Evolutionary conservation across 2,329 filamentous ascomycete genomes (phyloP).

Genomic region (Endocalyx cinctus): DNA sequence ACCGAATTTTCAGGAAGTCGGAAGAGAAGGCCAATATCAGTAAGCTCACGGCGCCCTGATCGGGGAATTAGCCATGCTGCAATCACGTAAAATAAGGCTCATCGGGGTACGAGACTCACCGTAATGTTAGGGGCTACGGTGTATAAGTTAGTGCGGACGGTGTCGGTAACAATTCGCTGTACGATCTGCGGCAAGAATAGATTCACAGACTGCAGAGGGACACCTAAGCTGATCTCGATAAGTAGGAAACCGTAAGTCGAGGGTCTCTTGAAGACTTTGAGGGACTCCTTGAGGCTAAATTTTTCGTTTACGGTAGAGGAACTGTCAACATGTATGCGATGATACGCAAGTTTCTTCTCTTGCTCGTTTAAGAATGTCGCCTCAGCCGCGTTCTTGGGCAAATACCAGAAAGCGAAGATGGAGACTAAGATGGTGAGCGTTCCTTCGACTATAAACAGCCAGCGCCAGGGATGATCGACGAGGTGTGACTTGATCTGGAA

Average conservation of each 20-base stretch:
- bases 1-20: constrained; percentile 61
- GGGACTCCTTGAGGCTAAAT: constrained; percentile 45
- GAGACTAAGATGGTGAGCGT: constrained; percentile 56
- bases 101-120: constrained; percentile 12
- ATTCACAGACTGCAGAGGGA: constrained; percentile 51
- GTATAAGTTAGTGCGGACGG: constrained; percentile 68
- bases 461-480: constrained; percentile 39
- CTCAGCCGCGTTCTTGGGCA: constrained; percentile 60
- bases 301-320: constrained; percentile 56
- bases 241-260: constrained; percentile 45
- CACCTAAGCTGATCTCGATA: constrained; percentile 56
- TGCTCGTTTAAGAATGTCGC: constrained; percentile 62
- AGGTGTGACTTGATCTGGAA: constrained; percentile 40
- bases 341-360: constrained; percentile 64
- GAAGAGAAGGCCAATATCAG: constrained; percentile 68
- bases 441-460: constrained; percentile 46
- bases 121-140: constrained; percentile 76
- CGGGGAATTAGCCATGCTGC: constrained; percentile 2
- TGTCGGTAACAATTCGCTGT: constrained; percentile 40
- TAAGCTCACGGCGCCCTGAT: constrained; percentile 62
- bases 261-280: constrained; percentile 47
- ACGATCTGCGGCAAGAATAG: constrained; percentile 55
- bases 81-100: background rate
- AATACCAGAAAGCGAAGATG: constrained; percentile 63
- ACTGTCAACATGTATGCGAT: constrained; percentile 71